Evolutionary conservation across 2,329 filamentous ascomycete genomes (phyloP), one percentile per base, ranked within the genome.

Genomic region (Monosporascus cannonballus): DNA sequence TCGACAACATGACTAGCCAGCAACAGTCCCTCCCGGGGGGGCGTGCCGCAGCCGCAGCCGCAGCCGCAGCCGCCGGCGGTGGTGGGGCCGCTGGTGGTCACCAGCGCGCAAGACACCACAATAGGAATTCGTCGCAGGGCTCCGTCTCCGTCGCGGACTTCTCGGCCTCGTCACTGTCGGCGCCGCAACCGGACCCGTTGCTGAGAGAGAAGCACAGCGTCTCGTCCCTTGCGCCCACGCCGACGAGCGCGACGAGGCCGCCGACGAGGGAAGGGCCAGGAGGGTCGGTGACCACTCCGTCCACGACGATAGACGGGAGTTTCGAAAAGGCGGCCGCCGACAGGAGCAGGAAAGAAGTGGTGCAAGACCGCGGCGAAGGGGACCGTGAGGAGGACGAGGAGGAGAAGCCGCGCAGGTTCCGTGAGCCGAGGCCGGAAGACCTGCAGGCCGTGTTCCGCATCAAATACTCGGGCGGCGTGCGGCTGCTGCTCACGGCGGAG

Each of bases 401-500:
- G 69, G 22, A 75, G 30, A 14, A 18, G 11, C 22, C 42, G 14
- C 74, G 79, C 47, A 75, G 76, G 51, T 81, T 86, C 65, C 81
- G 84, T 24, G 90, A 96, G 66, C 86, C 84, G 4, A 82, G 86
- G 25, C 81, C 89, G 3, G 90, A 96, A 58, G 94, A 99, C 65
- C 79, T 96, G 50, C 94, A 99, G 69, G 88, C 96, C 48, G 88
- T 97, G 6, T 93, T 95, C 64, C 87, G 92, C 59, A 92, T 96
- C 55, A 85, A 85, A 52, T 99, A 99, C 70, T 83, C 86, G 2
- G 94, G 94, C 34, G 88, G 96, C 65, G 80, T 99, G 54, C 85
- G 86, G 59, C 80, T 99, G 53, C 90, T 91, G 56, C 77, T 99
- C 48, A 97, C 94, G 24, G 92, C 94, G 1, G 92, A 97, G 71